Conservation (phyloP, 164 flowering plant species). For the Vitis vinifera region DNA sequence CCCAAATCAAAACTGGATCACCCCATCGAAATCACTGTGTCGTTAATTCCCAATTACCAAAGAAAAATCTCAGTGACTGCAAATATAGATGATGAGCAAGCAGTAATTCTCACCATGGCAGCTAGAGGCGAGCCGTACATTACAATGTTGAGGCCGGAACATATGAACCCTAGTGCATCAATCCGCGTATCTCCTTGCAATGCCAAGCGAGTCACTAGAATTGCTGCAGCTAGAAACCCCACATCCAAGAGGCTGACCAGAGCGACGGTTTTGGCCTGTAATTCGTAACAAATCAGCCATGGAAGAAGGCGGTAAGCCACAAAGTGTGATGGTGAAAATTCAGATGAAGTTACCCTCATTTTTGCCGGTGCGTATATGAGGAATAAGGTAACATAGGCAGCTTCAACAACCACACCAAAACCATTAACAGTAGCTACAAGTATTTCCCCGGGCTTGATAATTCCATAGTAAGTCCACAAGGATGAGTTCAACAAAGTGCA, state of each 20-base stretch:
- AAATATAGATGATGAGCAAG: no score
- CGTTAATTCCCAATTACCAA: no score
- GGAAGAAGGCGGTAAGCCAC: not conserved
- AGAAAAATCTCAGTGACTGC: no score
- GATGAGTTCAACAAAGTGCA: slow-evolving; percentile 37
- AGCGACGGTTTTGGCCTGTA: slow-evolving; percentile 28
- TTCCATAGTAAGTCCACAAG: slow-evolving; percentile 54
- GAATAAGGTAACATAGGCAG: slow-evolving; percentile 34
- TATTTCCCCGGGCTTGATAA: slow-evolving; percentile 32
- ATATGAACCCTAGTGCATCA: slow-evolving; percentile 31
- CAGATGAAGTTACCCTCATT: slow-evolving; percentile 24
- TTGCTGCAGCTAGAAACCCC: slow-evolving; percentile 27
- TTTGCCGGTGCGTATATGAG: slow-evolving; percentile 36
- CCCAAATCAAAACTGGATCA: no score
- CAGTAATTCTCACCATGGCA: slow-evolving; percentile 39
- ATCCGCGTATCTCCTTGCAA: slow-evolving; percentile 31
- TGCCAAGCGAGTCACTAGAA: slow-evolving; percentile 23
- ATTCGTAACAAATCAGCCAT: not conserved
- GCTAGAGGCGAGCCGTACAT: slow-evolving; percentile 59
- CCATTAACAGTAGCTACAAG: slow-evolving; percentile 50
- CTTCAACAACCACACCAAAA: slow-evolving; percentile 39
- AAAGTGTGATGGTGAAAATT: no score
- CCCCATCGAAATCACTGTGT: no score
- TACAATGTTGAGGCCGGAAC: slow-evolving; percentile 38
- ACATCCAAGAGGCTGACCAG: slow-evolving; percentile 31